phyloP scores from a whole-genome alignment of 495 filamentous ascomycete species.

The Sporormia fimetaria region DNA sequence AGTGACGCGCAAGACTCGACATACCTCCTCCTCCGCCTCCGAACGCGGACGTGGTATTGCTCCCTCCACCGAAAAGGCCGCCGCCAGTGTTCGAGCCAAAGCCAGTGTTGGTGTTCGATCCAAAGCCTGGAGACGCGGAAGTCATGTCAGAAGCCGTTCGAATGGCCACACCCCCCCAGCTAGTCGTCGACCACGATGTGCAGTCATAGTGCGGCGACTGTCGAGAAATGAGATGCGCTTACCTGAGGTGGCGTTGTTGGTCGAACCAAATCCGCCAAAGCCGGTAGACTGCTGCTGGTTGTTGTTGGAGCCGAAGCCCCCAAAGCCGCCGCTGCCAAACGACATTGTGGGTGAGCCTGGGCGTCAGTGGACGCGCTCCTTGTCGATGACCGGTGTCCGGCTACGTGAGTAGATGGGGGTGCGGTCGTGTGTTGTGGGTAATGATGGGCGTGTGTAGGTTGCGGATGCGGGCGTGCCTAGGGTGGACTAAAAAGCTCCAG shows the following conservation, averaged over 20 bases:
- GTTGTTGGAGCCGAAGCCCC: slow-evolving; percentile 45
- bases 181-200: slow-evolving; percentile 13
- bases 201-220: neutral
- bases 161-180: slow-evolving; percentile 10
- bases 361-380: too few species aligned
- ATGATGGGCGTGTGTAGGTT: too few species aligned
- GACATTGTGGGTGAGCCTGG: slow-evolving; percentile 24
- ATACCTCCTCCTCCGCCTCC: slow-evolving; percentile 39
- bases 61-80: slow-evolving; percentile 40
- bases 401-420: too few species aligned
- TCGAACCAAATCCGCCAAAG: slow-evolving; percentile 26
- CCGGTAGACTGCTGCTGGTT: slow-evolving; percentile 29
- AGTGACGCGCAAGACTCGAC: slow-evolving; percentile 29
- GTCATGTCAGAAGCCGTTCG: slow-evolving; percentile 25
- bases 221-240: slow-evolving; percentile 8
- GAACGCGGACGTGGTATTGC: slow-evolving; percentile 33
- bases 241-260: slow-evolving; percentile 18
- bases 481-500: too few species aligned
- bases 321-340: slow-evolving; percentile 29
- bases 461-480: too few species aligned
- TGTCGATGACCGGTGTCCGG: slow-evolving; percentile 1
- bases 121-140: slow-evolving; percentile 47
- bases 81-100: slow-evolving; percentile 34
- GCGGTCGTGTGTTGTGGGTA: too few species aligned
- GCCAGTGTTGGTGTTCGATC: slow-evolving; percentile 37